These are phyloP conservation scores for Penicillium paxilli DNA, from an alignment of 495 filamentous ascomycete species.

Conservation along the genomic window DNA sequence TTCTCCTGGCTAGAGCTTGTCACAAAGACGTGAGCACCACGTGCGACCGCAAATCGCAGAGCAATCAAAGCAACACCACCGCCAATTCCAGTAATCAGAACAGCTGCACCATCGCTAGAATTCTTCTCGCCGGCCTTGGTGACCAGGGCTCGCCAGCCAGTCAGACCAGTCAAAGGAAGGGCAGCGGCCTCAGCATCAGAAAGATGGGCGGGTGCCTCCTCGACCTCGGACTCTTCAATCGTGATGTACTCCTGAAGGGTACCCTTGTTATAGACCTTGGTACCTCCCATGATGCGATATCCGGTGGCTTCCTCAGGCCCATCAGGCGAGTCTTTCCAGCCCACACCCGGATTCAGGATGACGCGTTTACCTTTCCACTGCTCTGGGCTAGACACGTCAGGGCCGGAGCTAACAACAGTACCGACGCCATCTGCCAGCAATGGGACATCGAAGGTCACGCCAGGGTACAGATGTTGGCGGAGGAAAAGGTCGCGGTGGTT, in stretches of 20 bases:
- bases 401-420: constrained; percentile 62
- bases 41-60: constrained; percentile 67
- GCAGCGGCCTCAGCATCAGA: constrained; percentile 72
- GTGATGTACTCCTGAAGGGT: constrained; percentile 69
- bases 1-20: constrained; percentile 66
- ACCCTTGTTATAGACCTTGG: constrained; percentile 60
- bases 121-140: constrained; percentile 62
- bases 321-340: constrained; percentile 68
- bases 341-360: constrained; percentile 68
- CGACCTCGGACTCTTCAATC: constrained; percentile 71
- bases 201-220: constrained; percentile 71
- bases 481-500: constrained; percentile 95
- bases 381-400: constrained; percentile 41
- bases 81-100: constrained; percentile 77
- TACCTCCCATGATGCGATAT: constrained; percentile 73
- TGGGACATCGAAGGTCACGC: constrained; percentile 71
- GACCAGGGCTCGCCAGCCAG: constrained; percentile 82
- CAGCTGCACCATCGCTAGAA: constrained; percentile 57
- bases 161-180: constrained; percentile 77
- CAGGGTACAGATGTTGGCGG: constrained; percentile 87
- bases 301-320: constrained; percentile 67
- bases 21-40: constrained; percentile 68
- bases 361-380: constrained; percentile 67
- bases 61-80: constrained; percentile 74
- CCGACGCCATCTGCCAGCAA: constrained; percentile 80